A percentile compares a stretch with the other conserved stretches of the same genome.
Conservation (phyloP, 2,329 filamentous ascomycete species). For the Aspergillus awamori region DNA sequence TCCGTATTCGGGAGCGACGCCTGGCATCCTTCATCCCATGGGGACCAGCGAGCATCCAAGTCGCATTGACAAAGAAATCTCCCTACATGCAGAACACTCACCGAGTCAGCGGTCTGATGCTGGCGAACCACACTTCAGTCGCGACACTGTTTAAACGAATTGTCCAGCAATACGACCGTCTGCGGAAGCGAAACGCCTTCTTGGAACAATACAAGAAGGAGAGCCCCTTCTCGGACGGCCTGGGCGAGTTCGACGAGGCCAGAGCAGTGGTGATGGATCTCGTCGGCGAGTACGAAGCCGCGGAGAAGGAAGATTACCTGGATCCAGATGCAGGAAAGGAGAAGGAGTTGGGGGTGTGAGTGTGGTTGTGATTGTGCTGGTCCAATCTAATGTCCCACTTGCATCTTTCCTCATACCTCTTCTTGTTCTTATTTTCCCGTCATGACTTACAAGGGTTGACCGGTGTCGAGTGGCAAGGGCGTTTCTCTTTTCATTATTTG, state of each 20-base stretch:
- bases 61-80: slow-evolving; percentile 92
- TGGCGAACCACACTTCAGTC: slow-evolving; percentile 97
- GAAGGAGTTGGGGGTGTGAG: slow-evolving; percentile 33
- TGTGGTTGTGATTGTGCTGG: not conserved
- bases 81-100: slow-evolving; percentile 94
- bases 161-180: slow-evolving; percentile 85
- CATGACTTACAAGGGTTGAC: slow-evolving; percentile 20
- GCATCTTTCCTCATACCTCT: slow-evolving; percentile 15
- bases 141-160: slow-evolving; percentile 96
- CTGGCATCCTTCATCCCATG: slow-evolving; percentile 97
- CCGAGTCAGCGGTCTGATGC: slow-evolving; percentile 92
- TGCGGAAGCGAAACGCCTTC: slow-evolving; percentile 96
- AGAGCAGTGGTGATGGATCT: slow-evolving; percentile 88
- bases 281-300: slow-evolving; percentile 93
- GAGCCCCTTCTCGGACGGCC: slow-evolving; percentile 84
- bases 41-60: slow-evolving; percentile 97
- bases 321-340: slow-evolving; percentile 66
- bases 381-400: not conserved
- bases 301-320: slow-evolving; percentile 86
- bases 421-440: slow-evolving; percentile 7
- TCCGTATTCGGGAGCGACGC: slow-evolving; percentile 90
- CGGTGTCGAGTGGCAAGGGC: slow-evolving; percentile 24
- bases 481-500: slow-evolving; percentile 15
- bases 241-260: slow-evolving; percentile 94
- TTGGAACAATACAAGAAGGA: slow-evolving; percentile 96